Percentiles rank a stretch among this genome's conserved stretches.
These are phyloP conservation scores for Entomortierella chlamydospora DNA, from an alignment of 192 early-diverging fungal genomes.

Conservation along the genomic window DNA sequence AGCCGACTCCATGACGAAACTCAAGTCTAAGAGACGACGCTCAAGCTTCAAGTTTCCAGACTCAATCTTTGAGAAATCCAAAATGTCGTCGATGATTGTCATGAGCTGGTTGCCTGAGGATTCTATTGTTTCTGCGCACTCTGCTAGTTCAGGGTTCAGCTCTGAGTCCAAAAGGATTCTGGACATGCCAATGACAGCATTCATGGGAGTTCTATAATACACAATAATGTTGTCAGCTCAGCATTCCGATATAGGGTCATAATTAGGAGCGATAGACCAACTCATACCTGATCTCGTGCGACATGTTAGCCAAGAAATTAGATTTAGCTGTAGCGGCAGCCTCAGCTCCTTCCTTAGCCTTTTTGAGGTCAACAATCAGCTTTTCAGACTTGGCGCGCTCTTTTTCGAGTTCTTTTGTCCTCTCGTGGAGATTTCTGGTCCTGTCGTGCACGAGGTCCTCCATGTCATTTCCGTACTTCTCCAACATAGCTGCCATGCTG, in stretches of 20 bases:
- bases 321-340: slow-evolving; percentile 59
- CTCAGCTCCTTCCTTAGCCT: slow-evolving; percentile 64
- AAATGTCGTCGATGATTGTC: slow-evolving; percentile 63
- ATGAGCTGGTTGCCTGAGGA: slow-evolving; percentile 57
- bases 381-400: slow-evolving; percentile 53
- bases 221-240: neutral
- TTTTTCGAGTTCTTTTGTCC: slow-evolving; percentile 57
- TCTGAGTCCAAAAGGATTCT: slow-evolving; percentile 75
- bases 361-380: slow-evolving; percentile 54
- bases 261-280: too few relatives aligned
- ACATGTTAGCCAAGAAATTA: slow-evolving; percentile 83
- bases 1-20: slow-evolving; percentile 68
- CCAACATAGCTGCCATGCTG: slow-evolving; percentile 59
- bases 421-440: slow-evolving; percentile 54
- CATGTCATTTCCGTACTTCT: slow-evolving; percentile 62
- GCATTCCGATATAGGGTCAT: too few relatives aligned
- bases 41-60: slow-evolving; percentile 80
- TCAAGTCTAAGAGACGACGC: slow-evolving; percentile 68
- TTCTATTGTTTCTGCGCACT: slow-evolving; percentile 64
- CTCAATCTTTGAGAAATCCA: slow-evolving; percentile 84
- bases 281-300: slow-evolving; percentile 64
- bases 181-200: slow-evolving; percentile 80
- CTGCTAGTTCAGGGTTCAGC: slow-evolving; percentile 74
- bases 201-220: slow-evolving; percentile 76
- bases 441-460: slow-evolving; percentile 55